Evolutionary conservation across 331 rosid species (phyloP).

Genomic region (Quercus tomentella): DNA sequence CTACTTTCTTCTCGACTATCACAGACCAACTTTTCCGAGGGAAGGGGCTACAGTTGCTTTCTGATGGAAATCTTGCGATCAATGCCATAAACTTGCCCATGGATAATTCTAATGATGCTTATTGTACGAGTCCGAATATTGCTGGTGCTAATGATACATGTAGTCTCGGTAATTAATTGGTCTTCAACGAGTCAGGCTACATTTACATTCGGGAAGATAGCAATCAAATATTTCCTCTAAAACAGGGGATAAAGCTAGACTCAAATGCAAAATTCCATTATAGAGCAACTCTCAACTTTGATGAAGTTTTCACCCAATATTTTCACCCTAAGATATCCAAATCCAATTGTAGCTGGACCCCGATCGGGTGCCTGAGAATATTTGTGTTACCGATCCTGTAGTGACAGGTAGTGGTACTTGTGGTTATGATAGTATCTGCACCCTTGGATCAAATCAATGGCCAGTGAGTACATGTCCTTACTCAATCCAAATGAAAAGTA

Average conservation of each 20-base stretch:
- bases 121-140: not conserved
- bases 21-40: conserved; percentile 19
- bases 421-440: not conserved
- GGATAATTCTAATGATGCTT: not conserved
- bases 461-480: conserved; percentile 2
- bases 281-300: conserved; percentile 14
- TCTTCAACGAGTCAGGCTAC: conserved; percentile 32
- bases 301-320: conserved; percentile 14
- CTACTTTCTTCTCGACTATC: conserved; percentile 11
- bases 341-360: not conserved
- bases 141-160: not conserved
- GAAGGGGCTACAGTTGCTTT: conserved; percentile 27
- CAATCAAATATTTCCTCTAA: not conserved
- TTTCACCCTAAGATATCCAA: not conserved
- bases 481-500: not conserved
- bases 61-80: conserved; percentile 38
- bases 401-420: not conserved
- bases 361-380: conserved; percentile 1
- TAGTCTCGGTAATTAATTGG: conserved; percentile 24
- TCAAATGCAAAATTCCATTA: conserved; percentile 19
- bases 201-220: conserved; percentile 26
- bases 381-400: not conserved
- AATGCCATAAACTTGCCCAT: conserved; percentile 38
- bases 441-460: not conserved
- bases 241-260: rapidly evolving